phyloP scores from a whole-genome alignment of 257 asterid species.

The Solanum paucissectum region DNA sequence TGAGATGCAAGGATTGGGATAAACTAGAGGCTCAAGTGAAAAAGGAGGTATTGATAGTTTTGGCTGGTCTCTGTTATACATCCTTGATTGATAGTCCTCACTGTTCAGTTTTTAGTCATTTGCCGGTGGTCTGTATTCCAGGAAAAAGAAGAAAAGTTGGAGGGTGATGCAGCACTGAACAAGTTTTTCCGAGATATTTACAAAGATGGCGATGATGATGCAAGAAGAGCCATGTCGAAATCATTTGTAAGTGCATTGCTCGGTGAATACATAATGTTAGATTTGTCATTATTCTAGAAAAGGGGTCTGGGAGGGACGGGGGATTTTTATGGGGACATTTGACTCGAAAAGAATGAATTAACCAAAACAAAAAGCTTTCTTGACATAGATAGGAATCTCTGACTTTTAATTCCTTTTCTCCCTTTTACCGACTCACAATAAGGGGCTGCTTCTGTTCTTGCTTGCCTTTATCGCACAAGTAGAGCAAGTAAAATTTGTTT shows the following conservation, averaged over 20 bases:
- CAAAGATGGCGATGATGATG: constrained; percentile 80
- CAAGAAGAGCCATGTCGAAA: constrained; percentile 94
- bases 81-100: neutral
- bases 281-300: neutral
- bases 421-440: neutral
- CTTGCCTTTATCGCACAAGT: neutral
- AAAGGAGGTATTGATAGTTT: constrained; percentile 52
- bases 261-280: neutral
- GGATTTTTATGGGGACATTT: neutral
- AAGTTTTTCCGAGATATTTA: constrained; percentile 81
- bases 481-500: neutral
- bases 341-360: neutral
- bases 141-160: constrained; percentile 93
- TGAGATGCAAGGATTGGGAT: constrained; percentile 70
- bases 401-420: neutral
- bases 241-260: constrained; percentile 57
- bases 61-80: neutral
- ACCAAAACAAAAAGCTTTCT: neutral
- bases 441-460: neutral
- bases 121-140: constrained; percentile 8
- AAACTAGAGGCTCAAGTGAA: constrained; percentile 78
- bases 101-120: neutral
- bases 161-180: constrained; percentile 95
- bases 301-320: neutral
- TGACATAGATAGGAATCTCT: neutral